Evolutionary conservation across 805 yeast species (phyloP).

Genomic region (Vanderwaltozyma verrucispora): DNA sequence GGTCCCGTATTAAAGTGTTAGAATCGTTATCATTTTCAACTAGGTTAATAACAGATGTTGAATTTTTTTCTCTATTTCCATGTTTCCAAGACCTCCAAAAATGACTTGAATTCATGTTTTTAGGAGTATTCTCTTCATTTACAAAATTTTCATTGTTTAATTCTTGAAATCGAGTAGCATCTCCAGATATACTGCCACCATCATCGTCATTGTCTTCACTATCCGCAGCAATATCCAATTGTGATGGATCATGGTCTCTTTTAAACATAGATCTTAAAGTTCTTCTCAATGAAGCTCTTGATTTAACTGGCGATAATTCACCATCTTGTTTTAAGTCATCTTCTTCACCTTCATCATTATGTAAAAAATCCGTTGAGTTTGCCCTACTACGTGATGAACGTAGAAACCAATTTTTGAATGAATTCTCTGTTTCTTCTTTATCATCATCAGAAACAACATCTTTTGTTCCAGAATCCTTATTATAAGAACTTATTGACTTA

Average conservation of each 20-base stretch:
- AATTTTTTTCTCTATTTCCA: constrained; percentile 2
- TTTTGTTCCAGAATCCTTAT: background rate
- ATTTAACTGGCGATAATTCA: background rate
- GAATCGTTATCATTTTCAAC: background rate
- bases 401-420: background rate
- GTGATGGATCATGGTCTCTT: background rate
- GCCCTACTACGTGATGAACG: background rate
- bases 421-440: background rate
- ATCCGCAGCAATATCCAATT: background rate
- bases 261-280: background rate
- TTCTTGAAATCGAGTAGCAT: too few species aligned
- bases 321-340: background rate
- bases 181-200: too few species aligned
- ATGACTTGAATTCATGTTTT: background rate
- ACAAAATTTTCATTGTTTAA: too few species aligned
- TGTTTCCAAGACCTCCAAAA: constrained; percentile 16
- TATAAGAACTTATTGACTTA: background rate
- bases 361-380: background rate
- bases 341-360: background rate
- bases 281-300: background rate
- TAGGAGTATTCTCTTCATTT: too few species aligned
- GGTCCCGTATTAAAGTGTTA: background rate
- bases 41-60: background rate
- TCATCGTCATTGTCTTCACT: background rate
- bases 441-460: background rate